Conservation (phyloP, 23 red algal species). For the Gracilariopsis chorda region DNA sequence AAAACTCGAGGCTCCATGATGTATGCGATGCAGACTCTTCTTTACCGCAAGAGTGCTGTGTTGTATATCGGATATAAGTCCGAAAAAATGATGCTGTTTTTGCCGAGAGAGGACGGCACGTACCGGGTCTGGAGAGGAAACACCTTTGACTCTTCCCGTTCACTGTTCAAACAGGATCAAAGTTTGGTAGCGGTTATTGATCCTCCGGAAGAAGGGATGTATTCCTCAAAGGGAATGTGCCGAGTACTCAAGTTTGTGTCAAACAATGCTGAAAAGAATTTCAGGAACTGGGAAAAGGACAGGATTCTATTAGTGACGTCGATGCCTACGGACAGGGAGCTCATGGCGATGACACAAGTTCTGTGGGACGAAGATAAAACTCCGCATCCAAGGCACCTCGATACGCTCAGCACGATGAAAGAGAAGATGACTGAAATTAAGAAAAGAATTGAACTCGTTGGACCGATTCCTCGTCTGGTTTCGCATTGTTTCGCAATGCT, state of each 20-base stretch:
- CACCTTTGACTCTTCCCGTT: no score
- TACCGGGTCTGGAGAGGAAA: no score
- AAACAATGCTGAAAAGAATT: neutral
- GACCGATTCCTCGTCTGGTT: neutral
- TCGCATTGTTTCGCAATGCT: neutral
- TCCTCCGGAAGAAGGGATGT: no score
- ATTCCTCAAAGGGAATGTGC: no score
- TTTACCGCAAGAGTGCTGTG: no score
- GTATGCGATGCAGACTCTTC: no score
- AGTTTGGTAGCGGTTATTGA: no score
- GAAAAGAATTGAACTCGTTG: slow-evolving; percentile 21
- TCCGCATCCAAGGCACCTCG: neutral
- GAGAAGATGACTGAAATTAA: neutral
- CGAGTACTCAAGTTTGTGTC: slow-evolving; percentile 16
- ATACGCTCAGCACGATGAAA: neutral
- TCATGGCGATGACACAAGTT: neutral
- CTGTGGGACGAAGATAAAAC: neutral
- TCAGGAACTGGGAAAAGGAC: slow-evolving; percentile 27
- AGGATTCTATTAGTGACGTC: slow-evolving; percentile 15
- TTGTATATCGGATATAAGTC: no score
- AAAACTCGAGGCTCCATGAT: no score
- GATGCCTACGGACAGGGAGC: neutral
- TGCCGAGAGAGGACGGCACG: no score
- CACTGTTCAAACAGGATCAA: no score
- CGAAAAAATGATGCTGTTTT: no score